Evolutionary conservation across 345 rosid genomes (phyloP).

Genomic region (Eucalyptus erythrocorys): DNA sequence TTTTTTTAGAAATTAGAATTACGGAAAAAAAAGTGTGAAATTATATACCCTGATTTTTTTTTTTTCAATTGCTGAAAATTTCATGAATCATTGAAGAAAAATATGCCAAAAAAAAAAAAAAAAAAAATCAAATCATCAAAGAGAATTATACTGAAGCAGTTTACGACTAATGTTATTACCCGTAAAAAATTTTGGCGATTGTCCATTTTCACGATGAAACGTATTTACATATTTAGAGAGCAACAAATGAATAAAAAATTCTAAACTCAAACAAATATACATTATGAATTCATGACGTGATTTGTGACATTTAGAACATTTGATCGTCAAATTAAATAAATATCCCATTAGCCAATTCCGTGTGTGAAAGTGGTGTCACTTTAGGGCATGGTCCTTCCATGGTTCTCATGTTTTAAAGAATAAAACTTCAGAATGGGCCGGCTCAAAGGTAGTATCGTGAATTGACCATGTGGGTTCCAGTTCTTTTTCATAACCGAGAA

Average conservation of each 20-base stretch:
- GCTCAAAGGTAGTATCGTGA: neutral
- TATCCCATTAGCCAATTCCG: neutral
- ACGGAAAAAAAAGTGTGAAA: neutral
- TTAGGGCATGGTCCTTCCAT: neutral
- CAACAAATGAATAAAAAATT: neutral
- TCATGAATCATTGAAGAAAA: neutral
- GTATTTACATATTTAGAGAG: neutral
- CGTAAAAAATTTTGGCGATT: neutral
- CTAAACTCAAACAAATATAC: neutral
- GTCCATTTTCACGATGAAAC: neutral
- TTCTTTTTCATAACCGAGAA: neutral
- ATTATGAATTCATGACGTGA: neutral
- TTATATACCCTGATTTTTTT: neutral
- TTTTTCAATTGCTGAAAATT: neutral
- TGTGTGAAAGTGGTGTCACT: neutral
- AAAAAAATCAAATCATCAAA: neutral
- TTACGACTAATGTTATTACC: neutral
- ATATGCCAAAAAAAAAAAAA: neutral
- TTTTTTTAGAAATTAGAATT: neutral
- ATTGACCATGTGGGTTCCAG: neutral
- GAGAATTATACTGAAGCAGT: accelerated
- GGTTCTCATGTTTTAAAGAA: neutral
- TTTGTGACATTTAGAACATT: neutral
- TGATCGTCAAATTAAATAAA: too few species aligned
- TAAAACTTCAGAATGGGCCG: neutral